Base-by-base conservation (phyloP, 139 green algal species). In the Ettlia oleoabundans region DNA sequence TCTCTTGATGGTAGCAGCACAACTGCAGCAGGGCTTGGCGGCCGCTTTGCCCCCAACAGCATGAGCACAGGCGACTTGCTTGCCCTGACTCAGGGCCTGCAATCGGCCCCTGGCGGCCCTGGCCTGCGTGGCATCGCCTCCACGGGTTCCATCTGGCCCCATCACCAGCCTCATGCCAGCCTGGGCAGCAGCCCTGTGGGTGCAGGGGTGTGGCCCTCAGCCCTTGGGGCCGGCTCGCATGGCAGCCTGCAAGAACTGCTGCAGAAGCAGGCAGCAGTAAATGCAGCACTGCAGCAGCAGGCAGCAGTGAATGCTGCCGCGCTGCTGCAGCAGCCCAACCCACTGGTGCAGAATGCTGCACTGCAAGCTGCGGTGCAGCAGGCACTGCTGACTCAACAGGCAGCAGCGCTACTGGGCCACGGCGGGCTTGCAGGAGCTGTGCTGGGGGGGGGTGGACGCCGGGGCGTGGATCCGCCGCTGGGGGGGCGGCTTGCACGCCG, bases 401-500 rank as follows among this genome's bases (percentile, higher is more conserved):
- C 64, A n/a, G 64, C 75, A 32, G 76, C 78, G 69, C 55, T 83
- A 70, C 71, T 76, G 80, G 64, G 78, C 33, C 62, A 64, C 1
- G 77, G 76, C 51, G 47, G 63, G 77, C 75, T 63, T 83, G 72
- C 55, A 63, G 70, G 85, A 41, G 81, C 82, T 73, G 75, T 84
- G 82, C 63, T 91, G 77, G 51, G 51, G 51, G 32, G 40, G 2
- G 66, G 28, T 8, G 67, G 67, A 22, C 76, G n/a, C 30, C 33
- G 37, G 64, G 38, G 66, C 74, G 81, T 62, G 58, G 89, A 79
- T 64, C 82, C 80, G 58, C 80, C 82, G 68, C 64, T 93, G 76
- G 88, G 83, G 3, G 94, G 94, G n/a, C 84, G 94, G 19, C 84
- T 97, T 1, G 91, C 87, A 40, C 83, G 94, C 10, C 88, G 93